These are phyloP conservation scores for Penicillium verhagenii DNA, from an alignment of 495 filamentous ascomycete species.

Conservation along the genomic window DNA sequence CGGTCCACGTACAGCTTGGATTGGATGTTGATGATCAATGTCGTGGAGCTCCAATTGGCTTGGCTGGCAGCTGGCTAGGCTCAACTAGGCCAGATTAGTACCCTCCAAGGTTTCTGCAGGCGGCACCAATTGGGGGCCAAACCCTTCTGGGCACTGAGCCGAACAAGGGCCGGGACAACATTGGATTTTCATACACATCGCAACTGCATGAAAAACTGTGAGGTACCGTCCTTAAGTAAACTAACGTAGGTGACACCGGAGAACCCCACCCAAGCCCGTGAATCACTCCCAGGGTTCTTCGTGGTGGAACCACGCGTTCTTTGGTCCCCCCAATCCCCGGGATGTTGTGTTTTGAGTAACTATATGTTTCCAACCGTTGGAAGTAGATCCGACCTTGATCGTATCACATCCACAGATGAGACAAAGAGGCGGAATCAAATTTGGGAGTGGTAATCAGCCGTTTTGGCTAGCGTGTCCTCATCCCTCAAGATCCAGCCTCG, in stretches of 20 bases:
- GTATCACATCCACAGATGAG: not conserved
- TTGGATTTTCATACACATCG: conserved; percentile 6
- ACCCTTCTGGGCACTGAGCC: not conserved
- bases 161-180: conserved; percentile 4
- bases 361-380: conserved; percentile 7
- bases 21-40: conserved; percentile 15
- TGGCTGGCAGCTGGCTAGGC: too few species aligned
- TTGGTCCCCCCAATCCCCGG: not conserved
- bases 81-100: conserved; percentile 10
- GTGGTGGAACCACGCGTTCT: not conserved
- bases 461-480: conserved; percentile 14
- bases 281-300: conserved; percentile 4
- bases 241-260: conserved; percentile 1
- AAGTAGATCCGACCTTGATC: conserved; percentile 4
- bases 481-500: conserved; percentile 19
- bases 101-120: not conserved
- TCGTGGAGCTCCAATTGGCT: conserved; percentile 10
- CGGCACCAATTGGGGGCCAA: not conserved
- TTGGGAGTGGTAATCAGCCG: conserved; percentile 13
- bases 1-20: conserved; percentile 9
- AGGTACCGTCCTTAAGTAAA: conserved; percentile 21
- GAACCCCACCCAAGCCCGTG: not conserved
- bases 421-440: not conserved
- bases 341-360: conserved; percentile 1
- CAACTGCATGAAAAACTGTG: conserved; percentile 12